Base-by-base conservation (phyloP, 371 early-diverging fungal genomes). In the Nematocida ausubeli region DNA sequence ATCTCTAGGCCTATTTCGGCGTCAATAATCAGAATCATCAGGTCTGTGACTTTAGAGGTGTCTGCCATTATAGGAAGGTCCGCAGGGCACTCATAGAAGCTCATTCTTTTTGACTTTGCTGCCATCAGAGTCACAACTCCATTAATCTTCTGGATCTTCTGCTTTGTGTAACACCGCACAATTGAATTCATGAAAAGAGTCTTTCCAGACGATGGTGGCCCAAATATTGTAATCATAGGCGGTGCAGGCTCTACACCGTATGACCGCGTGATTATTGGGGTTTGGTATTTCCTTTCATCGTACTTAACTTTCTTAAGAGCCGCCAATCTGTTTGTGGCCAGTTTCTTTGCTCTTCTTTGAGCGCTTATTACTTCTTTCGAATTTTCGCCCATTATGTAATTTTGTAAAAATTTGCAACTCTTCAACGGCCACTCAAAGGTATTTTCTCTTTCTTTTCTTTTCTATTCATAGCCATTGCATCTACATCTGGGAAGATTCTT, bases 11-110 rank as follows among this genome's bases (percentile, higher is more conserved):
- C 95, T 30, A 69, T 51, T 81, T 90, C 90, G 3, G 94, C 95
- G 84, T 97, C 95, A 73, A 98, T 91, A 82, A 91, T 86, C 67
- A 99, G 86, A 44, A 99, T 88, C 2, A 96, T 93, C 68, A 97
- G 84, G 87, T 99, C 99, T 0, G 95, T 93, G 28, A 96, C 88
- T 86, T 99, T 99, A 58, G 92, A 93, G 28, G 93, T 87, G 86
- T 98, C 98, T 65, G 96, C 92, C 92, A 96, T 93, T 5, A 91
- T 89, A 85, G 95, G 93, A 81, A 97, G 88, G 81, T 96, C 96
- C 26, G 35, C 54, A 7, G 73, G 70, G 51, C 72, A 81, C 65
- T 83, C 82, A 73, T 73, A 82, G 28, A 84, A 49, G 19, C 83
- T 70, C 26, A 81, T 35, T 40, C 81, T 81, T 71, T 69, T 80